phyloP scores from a whole-genome alignment of 2,329 filamentous ascomycete species.

The Myriosclerotinia scirpicola region DNA sequence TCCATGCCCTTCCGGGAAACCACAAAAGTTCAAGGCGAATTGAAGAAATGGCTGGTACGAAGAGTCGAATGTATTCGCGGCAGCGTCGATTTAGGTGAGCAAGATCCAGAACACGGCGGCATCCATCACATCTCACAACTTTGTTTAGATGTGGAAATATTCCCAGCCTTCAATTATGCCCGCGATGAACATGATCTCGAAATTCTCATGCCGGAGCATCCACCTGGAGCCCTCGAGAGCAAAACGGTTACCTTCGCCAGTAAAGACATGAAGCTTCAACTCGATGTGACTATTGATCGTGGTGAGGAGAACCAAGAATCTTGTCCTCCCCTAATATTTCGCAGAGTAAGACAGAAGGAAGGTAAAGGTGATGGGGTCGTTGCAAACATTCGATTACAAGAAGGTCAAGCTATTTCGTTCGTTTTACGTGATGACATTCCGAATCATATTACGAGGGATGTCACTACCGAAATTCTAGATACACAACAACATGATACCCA shows the following conservation, averaged over 20 bases:
- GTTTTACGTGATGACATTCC: slow-evolving; percentile 63
- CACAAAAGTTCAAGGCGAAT: slow-evolving; percentile 55
- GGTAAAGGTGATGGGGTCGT: slow-evolving; percentile 63
- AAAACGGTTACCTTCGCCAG: slow-evolving; percentile 65
- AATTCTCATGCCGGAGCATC: slow-evolving; percentile 49
- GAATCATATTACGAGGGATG: slow-evolving; percentile 56
- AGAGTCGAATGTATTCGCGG: slow-evolving; percentile 73
- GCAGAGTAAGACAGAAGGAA: slow-evolving; percentile 51
- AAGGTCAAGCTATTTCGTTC: slow-evolving; percentile 69
- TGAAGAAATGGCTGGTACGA: slow-evolving; percentile 70
- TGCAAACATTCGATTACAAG: slow-evolving; percentile 57
- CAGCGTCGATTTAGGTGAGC: slow-evolving; percentile 57
- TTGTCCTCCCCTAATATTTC: slow-evolving; percentile 56
- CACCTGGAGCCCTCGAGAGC: slow-evolving; percentile 47
- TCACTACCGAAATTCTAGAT: slow-evolving; percentile 59
- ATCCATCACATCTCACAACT: slow-evolving; percentile 18
- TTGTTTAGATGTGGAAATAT: slow-evolving; percentile 61
- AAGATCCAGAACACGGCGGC: not conserved
- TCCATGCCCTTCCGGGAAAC: slow-evolving; percentile 56
- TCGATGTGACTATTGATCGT: slow-evolving; percentile 66
- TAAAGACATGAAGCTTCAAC: slow-evolving; percentile 58
- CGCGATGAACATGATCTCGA: slow-evolving; percentile 60
- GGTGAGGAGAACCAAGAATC: slow-evolving; percentile 49
- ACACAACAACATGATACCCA: slow-evolving; percentile 68
- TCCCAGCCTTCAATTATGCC: slow-evolving; percentile 72